phyloP scores from a whole-genome alignment of 2,329 filamentous ascomycete genomes.

The Alternaria sp. region DNA sequence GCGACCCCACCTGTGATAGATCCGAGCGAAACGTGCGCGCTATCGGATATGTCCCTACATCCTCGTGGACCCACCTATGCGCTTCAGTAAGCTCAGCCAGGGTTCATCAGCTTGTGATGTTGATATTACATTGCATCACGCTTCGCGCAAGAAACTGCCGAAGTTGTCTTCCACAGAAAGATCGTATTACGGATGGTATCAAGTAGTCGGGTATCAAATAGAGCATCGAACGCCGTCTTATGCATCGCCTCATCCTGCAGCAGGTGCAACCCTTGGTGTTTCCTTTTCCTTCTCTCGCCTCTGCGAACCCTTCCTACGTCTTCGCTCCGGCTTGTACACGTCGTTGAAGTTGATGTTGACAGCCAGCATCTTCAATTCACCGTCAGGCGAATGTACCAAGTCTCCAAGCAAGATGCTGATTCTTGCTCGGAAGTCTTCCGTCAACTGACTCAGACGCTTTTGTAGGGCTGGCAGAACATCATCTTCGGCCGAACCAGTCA shows the following conservation, averaged over 20 bases:
- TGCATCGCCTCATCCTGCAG: not conserved
- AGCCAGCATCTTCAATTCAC: slow-evolving; percentile 93
- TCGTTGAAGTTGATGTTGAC: slow-evolving; percentile 99
- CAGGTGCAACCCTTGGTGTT: slow-evolving; percentile 19
- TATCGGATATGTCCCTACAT: not conserved
- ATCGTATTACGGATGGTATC: not conserved
- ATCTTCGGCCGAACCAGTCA: slow-evolving; percentile 56
- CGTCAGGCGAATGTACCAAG: slow-evolving; percentile 88
- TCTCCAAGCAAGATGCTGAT: slow-evolving; percentile 87
- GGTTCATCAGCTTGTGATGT: not conserved
- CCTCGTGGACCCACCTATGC: not conserved
- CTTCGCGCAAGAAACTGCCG: not conserved
- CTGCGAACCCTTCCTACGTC: slow-evolving; percentile 58
- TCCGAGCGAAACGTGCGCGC: not conserved
- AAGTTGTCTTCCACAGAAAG: not conserved
- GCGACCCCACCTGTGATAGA: not conserved
- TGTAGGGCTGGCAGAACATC: slow-evolving; percentile 77
- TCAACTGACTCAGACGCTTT: slow-evolving; percentile 73
- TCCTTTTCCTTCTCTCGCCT: slow-evolving; percentile 40
- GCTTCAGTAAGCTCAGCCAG: not conserved
- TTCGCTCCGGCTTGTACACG: slow-evolving; percentile 80
- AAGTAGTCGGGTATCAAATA: slow-evolving; percentile 10
- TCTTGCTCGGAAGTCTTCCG: slow-evolving; percentile 75
- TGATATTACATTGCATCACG: not conserved
- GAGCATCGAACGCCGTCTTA: not conserved